These are phyloP conservation scores for Pseudogymnoascus sp. DNA, from an alignment of 2,329 filamentous ascomycete species.

Conservation along the genomic window DNA sequence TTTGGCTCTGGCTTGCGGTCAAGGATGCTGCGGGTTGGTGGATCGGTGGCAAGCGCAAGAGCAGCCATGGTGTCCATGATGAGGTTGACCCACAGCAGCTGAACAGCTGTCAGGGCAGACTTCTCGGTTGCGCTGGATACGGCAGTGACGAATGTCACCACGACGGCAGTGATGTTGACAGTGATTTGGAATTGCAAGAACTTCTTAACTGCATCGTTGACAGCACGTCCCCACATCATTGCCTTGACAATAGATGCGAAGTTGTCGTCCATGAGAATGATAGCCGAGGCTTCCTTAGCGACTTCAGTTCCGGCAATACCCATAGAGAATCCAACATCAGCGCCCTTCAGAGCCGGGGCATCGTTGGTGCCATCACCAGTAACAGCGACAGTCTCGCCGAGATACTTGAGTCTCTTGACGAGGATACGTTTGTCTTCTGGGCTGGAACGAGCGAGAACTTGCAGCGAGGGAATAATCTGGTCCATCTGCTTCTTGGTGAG, in stretches of 20 bases:
- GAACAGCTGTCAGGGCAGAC: slow-evolving; percentile 68
- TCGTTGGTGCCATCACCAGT: slow-evolving; percentile 61
- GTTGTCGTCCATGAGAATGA: slow-evolving; percentile 55
- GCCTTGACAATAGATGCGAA: slow-evolving; percentile 55
- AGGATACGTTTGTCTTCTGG: slow-evolving; percentile 61
- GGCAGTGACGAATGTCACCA: slow-evolving; percentile 69
- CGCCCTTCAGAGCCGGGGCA: slow-evolving; percentile 55
- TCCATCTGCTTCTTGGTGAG: slow-evolving; percentile 52
- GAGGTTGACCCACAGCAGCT: slow-evolving; percentile 74
- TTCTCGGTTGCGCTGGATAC: slow-evolving; percentile 53
- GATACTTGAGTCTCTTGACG: slow-evolving; percentile 53
- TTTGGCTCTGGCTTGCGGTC: slow-evolving; percentile 67
- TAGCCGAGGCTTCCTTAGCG: slow-evolving; percentile 51
- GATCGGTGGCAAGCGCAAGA: slow-evolving; percentile 65
- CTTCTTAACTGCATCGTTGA: slow-evolving; percentile 45
- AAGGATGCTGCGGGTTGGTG: slow-evolving; percentile 60
- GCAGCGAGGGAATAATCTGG: slow-evolving; percentile 49
- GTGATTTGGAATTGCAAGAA: slow-evolving; percentile 53
- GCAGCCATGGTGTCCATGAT: slow-evolving; percentile 82
- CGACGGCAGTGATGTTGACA: slow-evolving; percentile 72
- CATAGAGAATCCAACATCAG: slow-evolving; percentile 61
- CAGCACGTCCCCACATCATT: slow-evolving; percentile 52
- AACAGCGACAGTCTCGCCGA: slow-evolving; percentile 58
- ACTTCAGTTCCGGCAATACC: slow-evolving; percentile 58
- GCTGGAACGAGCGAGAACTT: slow-evolving; percentile 59